phyloP scores from a whole-genome alignment of 2,329 filamentous ascomycete genomes.

The Ophiosphaerella narmari region DNA sequence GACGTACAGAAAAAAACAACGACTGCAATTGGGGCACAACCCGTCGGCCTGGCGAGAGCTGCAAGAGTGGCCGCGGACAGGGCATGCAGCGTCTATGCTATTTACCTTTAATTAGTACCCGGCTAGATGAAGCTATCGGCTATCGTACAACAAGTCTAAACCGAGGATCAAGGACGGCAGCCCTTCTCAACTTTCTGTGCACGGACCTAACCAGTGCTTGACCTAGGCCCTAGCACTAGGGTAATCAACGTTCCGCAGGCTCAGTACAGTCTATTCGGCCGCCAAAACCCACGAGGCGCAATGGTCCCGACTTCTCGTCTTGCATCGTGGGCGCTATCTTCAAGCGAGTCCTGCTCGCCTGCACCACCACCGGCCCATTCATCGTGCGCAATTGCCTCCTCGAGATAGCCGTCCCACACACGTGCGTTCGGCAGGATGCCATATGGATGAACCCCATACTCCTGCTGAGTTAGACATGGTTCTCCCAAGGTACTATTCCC shows the following conservation, averaged over 20 bases:
- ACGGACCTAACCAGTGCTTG: slow-evolving; percentile 11
- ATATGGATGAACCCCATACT: background rate
- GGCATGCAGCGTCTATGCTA: slow-evolving; percentile 28
- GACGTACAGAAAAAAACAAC: slow-evolving; percentile 20
- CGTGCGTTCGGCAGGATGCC: background rate
- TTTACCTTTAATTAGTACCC: slow-evolving; percentile 14
- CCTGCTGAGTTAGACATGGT: background rate
- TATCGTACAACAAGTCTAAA: slow-evolving; percentile 19
- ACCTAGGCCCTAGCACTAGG: background rate
- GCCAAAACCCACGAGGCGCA: slow-evolving; percentile 47
- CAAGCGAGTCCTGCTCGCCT: background rate
- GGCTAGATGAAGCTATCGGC: slow-evolving; percentile 23
- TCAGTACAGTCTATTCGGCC: slow-evolving; percentile 53
- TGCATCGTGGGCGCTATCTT: slow-evolving; percentile 2
- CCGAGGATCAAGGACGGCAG: slow-evolving; percentile 29
- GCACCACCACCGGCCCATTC: background rate
- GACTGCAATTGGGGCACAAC: slow-evolving; percentile 18
- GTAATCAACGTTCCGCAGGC: background rate
- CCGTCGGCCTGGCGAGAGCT: slow-evolving; percentile 31
- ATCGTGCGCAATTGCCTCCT: background rate
- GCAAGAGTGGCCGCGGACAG: slow-evolving; percentile 21
- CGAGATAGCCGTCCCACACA: slow-evolving; percentile 3
- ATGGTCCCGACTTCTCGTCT: slow-evolving; percentile 17
- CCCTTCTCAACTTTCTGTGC: slow-evolving; percentile 8
- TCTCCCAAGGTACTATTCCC: too few relatives aligned